A percentile compares a stretch with the other conserved stretches of the same genome.
Evolutionary conservation across 2,329 filamentous ascomycete genomes (phyloP).

Genomic region (Kalmusia sp.): DNA sequence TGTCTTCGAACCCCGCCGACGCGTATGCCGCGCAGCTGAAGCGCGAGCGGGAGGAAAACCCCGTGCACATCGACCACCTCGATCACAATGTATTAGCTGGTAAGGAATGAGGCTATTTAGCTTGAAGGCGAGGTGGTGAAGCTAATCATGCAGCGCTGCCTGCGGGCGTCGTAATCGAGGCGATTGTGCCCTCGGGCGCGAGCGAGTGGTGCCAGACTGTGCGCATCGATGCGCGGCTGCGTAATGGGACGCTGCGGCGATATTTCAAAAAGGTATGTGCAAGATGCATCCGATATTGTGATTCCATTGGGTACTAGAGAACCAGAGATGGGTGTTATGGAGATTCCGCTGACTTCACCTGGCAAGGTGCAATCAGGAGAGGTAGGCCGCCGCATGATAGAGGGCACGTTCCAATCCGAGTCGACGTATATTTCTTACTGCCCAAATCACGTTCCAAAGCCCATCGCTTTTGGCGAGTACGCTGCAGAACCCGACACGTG

Average conservation of each 20-base stretch:
- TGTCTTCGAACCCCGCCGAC: conserved; percentile 5
- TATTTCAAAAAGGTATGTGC: conserved; percentile 17
- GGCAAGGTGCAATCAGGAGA: conserved; percentile 9
- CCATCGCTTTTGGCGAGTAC: conserved; percentile 12
- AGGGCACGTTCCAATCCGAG: conserved; percentile 13
- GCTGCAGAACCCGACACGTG: conserved; percentile 9
- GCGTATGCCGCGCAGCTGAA: conserved; percentile 9
- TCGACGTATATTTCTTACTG: conserved; percentile 7
- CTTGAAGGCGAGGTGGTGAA: not conserved
- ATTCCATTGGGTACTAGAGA: too few species aligned
- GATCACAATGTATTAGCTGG: conserved; percentile 14
- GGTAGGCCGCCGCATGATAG: conserved; percentile 12
- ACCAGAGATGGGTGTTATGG: too few species aligned
- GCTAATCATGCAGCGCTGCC: not conserved
- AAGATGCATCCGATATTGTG: not conserved
- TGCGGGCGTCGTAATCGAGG: not conserved
- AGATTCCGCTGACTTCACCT: not conserved
- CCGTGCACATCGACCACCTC: conserved; percentile 8
- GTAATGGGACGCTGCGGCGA: not conserved
- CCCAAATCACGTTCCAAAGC: conserved; percentile 9
- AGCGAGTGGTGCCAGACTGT: conserved; percentile 8
- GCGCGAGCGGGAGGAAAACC: conserved; percentile 11
- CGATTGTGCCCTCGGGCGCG: conserved; percentile 1
- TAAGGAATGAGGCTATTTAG: conserved; percentile 2
- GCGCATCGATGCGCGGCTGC: conserved; percentile 9